Conservation (phyloP, 192 early-diverging fungal genomes). For the Podila epicladia region DNA sequence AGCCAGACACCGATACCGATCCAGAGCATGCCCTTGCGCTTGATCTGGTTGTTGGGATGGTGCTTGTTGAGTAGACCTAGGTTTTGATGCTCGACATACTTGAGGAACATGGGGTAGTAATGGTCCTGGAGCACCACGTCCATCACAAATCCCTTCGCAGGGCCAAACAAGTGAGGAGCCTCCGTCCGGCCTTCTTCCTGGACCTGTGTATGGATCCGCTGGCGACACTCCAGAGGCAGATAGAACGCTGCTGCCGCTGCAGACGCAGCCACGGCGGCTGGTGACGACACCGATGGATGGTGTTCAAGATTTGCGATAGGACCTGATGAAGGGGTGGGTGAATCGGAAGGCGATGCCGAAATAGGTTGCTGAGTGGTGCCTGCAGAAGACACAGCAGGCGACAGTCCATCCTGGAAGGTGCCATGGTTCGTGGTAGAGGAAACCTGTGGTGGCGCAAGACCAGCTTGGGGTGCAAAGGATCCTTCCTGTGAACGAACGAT, state of each 20-base stretch:
- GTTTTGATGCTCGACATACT: slow-evolving; percentile 35
- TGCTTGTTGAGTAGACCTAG: slow-evolving; percentile 19
- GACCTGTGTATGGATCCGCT: slow-evolving; percentile 35
- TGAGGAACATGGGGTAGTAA: slow-evolving; percentile 41
- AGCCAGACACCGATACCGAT: slow-evolving; percentile 16
- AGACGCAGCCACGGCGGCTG: slow-evolving; percentile 34
- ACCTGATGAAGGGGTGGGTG: not conserved
- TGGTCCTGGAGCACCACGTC: slow-evolving; percentile 43
- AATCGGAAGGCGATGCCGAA: not conserved
- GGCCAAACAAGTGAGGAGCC: slow-evolving; percentile 34
- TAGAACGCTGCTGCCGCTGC: slow-evolving; percentile 43
- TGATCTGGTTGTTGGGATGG: slow-evolving; percentile 27
- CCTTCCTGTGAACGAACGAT: too few relatives aligned
- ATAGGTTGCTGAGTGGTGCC: too few relatives aligned
- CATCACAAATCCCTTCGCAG: slow-evolving; percentile 48
- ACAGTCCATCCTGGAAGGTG: too few relatives aligned
- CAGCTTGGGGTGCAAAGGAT: too few relatives aligned
- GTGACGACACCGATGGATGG: slow-evolving; percentile 4
- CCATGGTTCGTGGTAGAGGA: too few relatives aligned
- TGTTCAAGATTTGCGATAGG: not conserved
- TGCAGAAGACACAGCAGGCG: too few relatives aligned
- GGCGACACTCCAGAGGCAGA: slow-evolving; percentile 38
- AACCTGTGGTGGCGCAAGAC: too few relatives aligned
- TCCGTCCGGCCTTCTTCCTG: slow-evolving; percentile 36
- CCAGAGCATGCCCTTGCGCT: slow-evolving; percentile 31